A percentile compares a stretch with the other conserved stretches of the same genome.
Conservation (phyloP, 1,284 basidiomycete species). For the Trichosporon ovoides region DNA sequence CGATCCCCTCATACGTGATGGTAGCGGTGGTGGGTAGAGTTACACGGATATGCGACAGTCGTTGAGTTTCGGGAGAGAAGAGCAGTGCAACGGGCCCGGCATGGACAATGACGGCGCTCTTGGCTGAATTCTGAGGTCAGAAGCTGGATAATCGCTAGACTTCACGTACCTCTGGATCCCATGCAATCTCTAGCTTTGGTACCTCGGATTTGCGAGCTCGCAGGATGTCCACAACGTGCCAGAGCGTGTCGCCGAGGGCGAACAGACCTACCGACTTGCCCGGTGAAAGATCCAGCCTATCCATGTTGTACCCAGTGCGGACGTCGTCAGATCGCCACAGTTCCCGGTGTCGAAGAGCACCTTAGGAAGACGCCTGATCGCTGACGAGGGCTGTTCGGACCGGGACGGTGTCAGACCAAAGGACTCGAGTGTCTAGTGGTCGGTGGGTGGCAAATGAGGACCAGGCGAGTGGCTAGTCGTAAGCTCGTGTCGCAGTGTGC, state of each 20-base stretch:
- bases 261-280: conserved; percentile 72
- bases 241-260: conserved; percentile 71
- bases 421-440: too few relatives aligned
- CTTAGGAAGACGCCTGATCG: too few relatives aligned
- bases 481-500: background rate
- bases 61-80: conserved; percentile 63
- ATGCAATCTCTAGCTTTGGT: conserved; percentile 76
- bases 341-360: too few relatives aligned
- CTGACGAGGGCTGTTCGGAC: too few relatives aligned
- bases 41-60: conserved; percentile 65
- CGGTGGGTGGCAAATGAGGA: too few relatives aligned
- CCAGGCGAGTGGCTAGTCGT: background rate
- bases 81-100: conserved; percentile 70
- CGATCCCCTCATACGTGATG: conserved; percentile 62
- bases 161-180: conserved; percentile 61
- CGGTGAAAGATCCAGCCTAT: conserved; percentile 67
- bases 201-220: conserved; percentile 53
- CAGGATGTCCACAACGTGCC: conserved; percentile 69
- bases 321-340: background rate
- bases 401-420: too few relatives aligned
- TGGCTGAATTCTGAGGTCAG: conserved; percentile 49
- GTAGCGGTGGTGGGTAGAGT: conserved; percentile 45
- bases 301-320: conserved; percentile 6
- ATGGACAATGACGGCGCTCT: conserved; percentile 68
- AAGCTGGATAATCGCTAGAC: background rate